phyloP scores from a whole-genome alignment of 345 rosid species.

The Salix caprea region DNA sequence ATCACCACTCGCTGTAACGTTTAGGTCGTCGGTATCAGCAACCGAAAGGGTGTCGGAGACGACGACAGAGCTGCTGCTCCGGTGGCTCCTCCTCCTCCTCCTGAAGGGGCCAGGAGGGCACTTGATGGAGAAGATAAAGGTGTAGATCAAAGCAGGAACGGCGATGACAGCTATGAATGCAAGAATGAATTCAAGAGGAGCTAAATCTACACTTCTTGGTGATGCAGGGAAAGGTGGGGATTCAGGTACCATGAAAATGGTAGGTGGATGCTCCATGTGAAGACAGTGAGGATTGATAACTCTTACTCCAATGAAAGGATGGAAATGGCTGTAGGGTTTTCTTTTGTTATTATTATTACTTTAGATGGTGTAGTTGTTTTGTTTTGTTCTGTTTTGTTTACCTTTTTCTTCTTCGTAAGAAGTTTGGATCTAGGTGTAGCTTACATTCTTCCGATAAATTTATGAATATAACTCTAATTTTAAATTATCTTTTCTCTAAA shows the following conservation, averaged over 20 bases:
- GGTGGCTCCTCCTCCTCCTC: not conserved
- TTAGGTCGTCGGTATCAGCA: not conserved
- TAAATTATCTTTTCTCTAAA: too few relatives aligned
- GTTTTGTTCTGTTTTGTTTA: too few relatives aligned
- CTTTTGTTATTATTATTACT: too few relatives aligned
- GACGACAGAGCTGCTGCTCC: constrained; percentile 6
- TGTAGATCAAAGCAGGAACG: constrained; percentile 63
- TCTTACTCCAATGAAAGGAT: too few relatives aligned
- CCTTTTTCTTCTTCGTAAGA: too few relatives aligned
- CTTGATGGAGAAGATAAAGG: constrained; percentile 50
- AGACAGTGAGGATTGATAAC: not conserved
- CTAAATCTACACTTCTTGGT: constrained; percentile 49
- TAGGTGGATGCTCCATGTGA: constrained; percentile 18
- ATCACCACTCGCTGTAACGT: not conserved
- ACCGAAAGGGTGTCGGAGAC: not conserved
- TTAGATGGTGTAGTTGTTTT: too few relatives aligned
- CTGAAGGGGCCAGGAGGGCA: constrained; percentile 40
- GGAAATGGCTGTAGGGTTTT: too few relatives aligned
- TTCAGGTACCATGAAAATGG: constrained; percentile 18
- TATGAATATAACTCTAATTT: too few relatives aligned
- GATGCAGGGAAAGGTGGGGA: constrained; percentile 57
- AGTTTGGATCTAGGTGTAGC: too few relatives aligned
- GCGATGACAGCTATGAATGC: constrained; percentile 65
- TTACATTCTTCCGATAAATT: too few relatives aligned
- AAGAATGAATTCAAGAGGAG: constrained; percentile 64